phyloP scores from a whole-genome alignment of 345 rosid species.

The Arabidopsis arenosa region DNA sequence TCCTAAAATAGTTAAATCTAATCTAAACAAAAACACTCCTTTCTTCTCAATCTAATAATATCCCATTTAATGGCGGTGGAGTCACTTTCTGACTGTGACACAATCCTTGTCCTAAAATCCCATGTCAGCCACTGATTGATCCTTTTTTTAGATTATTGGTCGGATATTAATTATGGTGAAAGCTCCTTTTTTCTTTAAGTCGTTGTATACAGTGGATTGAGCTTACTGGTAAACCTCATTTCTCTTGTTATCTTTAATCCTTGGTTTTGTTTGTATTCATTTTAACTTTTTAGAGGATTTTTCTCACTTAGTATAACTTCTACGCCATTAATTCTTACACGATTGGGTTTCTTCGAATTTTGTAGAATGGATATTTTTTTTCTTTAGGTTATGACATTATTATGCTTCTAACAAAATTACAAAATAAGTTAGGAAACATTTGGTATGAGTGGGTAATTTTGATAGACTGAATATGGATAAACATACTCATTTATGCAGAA shows the following conservation, averaged over 20 bases:
- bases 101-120: constrained; percentile 37
- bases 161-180: constrained; percentile 8
- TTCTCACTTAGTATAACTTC: constrained; percentile 1
- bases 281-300: constrained; percentile 9
- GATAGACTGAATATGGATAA: background rate
- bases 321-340: background rate
- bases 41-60: constrained; percentile 13
- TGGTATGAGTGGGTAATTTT: background rate
- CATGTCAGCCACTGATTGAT: constrained; percentile 36
- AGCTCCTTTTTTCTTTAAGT: background rate
- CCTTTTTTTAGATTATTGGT: constrained; percentile 23
- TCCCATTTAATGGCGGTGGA: constrained; percentile 23
- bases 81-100: constrained; percentile 38
- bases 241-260: background rate
- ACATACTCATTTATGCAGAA: background rate
- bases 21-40: constrained; percentile 1
- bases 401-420: no score
- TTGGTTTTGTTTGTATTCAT: constrained; percentile 25
- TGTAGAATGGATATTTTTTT: background rate
- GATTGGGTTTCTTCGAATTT: background rate
- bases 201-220: constrained; percentile 1
- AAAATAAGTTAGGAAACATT: background rate
- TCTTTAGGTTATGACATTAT: no score
- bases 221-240: constrained; percentile 30
- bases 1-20: background rate